Percentiles rank a stretch among this genome's conserved stretches.
Evolutionary conservation across 179 eudicot species (phyloP).

Genomic region (Sideroxylon spinosum): DNA sequence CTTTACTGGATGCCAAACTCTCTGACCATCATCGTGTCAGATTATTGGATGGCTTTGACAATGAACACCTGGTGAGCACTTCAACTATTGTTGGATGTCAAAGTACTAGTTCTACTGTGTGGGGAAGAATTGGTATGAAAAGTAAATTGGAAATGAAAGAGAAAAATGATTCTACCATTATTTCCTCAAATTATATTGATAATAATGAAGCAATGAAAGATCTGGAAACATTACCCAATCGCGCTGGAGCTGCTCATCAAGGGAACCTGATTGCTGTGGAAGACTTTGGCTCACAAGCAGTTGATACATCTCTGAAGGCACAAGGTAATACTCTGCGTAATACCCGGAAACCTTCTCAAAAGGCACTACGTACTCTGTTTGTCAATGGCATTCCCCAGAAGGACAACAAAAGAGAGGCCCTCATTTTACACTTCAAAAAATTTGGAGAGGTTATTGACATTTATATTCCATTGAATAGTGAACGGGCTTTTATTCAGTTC

Average conservation of each 20-base stretch:
- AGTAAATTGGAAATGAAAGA: constrained; percentile 44
- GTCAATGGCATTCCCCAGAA: constrained; percentile 73
- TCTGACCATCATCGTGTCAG: constrained; percentile 30
- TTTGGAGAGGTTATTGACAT: constrained; percentile 87
- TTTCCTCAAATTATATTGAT: constrained; percentile 25
- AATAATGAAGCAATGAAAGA: constrained; percentile 31
- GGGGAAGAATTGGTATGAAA: constrained; percentile 60
- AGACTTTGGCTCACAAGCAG: constrained; percentile 28
- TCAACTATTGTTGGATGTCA: constrained; percentile 43
- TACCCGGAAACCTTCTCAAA: constrained; percentile 53
- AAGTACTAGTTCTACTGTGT: constrained; percentile 46
- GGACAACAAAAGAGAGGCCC: constrained; percentile 76
- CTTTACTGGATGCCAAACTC: constrained; percentile 37
- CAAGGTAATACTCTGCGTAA: constrained; percentile 42
- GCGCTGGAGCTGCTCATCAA: constrained; percentile 29
- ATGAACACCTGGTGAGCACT: constrained; percentile 27
- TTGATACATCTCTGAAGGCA: constrained; percentile 38
- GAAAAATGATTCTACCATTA: constrained; percentile 35
- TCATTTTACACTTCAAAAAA: constrained; percentile 76
- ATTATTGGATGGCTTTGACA: constrained; percentile 24
- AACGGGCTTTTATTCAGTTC: constrained; percentile 94
- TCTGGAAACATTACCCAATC: constrained; percentile 28
- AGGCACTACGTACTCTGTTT: constrained; percentile 76
- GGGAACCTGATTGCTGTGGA: constrained; percentile 39
- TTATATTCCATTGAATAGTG: constrained; percentile 64